Base-by-base conservation (phyloP, 2,329 filamentous ascomycete species). In the Xylariaceae sp. region DNA sequence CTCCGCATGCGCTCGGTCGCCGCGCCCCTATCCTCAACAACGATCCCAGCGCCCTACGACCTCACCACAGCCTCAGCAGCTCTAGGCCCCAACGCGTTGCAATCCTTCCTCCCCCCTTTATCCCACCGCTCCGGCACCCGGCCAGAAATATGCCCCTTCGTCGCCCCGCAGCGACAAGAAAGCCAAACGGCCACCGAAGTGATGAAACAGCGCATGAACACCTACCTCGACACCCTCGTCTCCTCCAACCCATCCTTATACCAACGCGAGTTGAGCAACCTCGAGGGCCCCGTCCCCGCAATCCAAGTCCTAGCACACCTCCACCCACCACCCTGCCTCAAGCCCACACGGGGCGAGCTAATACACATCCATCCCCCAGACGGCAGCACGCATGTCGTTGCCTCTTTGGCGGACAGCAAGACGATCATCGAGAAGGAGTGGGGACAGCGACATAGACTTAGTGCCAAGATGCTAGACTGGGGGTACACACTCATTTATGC, bases 401-500 rank as follows among this genome's bases (percentile, higher is more conserved):
- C 74, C 41, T 70, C 69, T 48, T 60, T 72, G n/a, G 63, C 59
- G 0, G 73, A 75, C 40, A 69, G 69, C 1, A 63, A 63, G 41
- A 53, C 57, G 40, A 66, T 65, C 1, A 66, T 73, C 39, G 59
- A 55, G 16, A 61, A 56, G 39, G 69, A 71, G 0, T 75, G 73
- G 72, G 70, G 64, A 6, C 66, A 73, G 59, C 62, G 72, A 5
- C 73, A 74, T 51, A 60, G 59, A 18, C 65, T 74, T 47, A 65
- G 65, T 31, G 69, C 69, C 10, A 59, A 57, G 1, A 39, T 59
- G 1, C 10, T 71, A 28, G 69, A 70, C 7, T 65, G 64, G 58
- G 59, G 61, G 2, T 75, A 69, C 50, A 57, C 73, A 39, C 50
- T 75, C 52, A 45, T 75, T 1, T 75, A 74, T 43, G 71, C 70